Evolutionary conservation across 2,329 filamentous ascomycete species (phyloP), one percentile per base, ranked within the genome.

Genomic region (Aspergillus aculeatinus): DNA sequence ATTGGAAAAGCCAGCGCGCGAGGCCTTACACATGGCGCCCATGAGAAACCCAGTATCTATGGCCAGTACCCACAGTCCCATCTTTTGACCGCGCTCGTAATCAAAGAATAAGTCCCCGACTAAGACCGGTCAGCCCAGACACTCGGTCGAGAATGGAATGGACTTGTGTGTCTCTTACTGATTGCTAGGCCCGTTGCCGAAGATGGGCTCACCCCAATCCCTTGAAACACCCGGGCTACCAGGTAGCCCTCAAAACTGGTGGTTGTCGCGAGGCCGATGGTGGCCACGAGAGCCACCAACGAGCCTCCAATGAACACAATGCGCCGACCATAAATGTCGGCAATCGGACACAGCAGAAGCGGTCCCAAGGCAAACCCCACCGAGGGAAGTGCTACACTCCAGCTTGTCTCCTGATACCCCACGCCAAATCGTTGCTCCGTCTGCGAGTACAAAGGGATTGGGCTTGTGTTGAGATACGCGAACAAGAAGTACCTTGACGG

Each of bases 191-290:
- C 84, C 12, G 86, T 81, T 2, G 81, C 85, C 4, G 81, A 77
- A 1, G 80, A 82, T 4, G 83, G 83, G 48, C 79, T 79, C 14
- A 83, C 82, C 0, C 83, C 83, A 10, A 86, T 74, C 0, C 84
- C 84, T 66, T 86, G 83, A 66, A 86, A 84, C 66, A 86, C 85
- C 2, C 84, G 74, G 2, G 81, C 82, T n/a, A 81, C 80, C 82
- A 86, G 84, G 68, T 86, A 86, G 0, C 79, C 79, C 1, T 70
- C 64, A 66, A 83, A 83, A 4, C 59, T 71, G 29, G 70, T 68
- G 66, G 74, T 79, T 61, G 72, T 68, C 4, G 77, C 79, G 11
- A 76, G 76, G 3, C 78, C 77, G 25, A 80, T 71, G 0, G 78
- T 81, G 1, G 79, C 72, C 5, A 72, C 68, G 19, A 81, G 67